These are phyloP conservation scores for Colletotrichum eleusines DNA, from an alignment of 2,329 filamentous ascomycete genomes.

Conservation along the genomic window DNA sequence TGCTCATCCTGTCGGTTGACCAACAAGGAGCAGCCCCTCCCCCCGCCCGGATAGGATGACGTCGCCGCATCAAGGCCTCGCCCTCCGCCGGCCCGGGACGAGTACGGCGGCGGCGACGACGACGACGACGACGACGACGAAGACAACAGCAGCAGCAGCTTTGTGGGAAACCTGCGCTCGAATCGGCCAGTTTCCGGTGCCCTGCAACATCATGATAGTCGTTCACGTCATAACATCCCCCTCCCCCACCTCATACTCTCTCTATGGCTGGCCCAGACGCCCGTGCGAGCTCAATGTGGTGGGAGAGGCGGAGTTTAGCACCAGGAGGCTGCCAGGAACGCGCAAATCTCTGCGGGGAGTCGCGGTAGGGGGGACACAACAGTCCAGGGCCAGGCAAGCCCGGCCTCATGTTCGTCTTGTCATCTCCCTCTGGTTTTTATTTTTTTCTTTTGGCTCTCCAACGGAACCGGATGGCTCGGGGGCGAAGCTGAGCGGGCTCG, in stretches of 20 bases:
- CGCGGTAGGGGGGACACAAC: neutral
- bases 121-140: neutral
- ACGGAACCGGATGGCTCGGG: constrained; percentile 40
- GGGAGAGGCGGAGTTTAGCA: constrained; percentile 32
- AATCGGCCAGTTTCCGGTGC: neutral
- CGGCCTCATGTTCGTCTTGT: constrained; percentile 41
- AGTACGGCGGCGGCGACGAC: neutral
- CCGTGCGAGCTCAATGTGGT: constrained; percentile 23
- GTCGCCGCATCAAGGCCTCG: neutral
- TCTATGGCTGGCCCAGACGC: constrained; percentile 6
- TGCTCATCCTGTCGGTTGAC: constrained; percentile 12
- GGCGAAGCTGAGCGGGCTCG: constrained; percentile 15
- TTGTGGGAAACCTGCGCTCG: neutral
- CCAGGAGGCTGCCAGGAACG: constrained; percentile 30
- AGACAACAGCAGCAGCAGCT: constrained; percentile 15
- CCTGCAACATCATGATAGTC: neutral
- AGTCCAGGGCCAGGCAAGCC: constrained; percentile 3
- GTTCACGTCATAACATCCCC: neutral
- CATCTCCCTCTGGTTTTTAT: constrained; percentile 6
- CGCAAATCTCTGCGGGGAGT: constrained; percentile 16
- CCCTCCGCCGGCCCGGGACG: neutral
- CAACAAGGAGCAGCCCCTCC: neutral
- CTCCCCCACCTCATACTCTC: neutral
- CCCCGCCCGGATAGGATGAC: neutral
- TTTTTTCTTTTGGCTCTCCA: constrained; percentile 9